Percentiles rank a stretch among this genome's conserved stretches.
Evolutionary conservation across 2,329 filamentous ascomycete genomes (phyloP).

Genomic region (Colletotrichum siamense): DNA sequence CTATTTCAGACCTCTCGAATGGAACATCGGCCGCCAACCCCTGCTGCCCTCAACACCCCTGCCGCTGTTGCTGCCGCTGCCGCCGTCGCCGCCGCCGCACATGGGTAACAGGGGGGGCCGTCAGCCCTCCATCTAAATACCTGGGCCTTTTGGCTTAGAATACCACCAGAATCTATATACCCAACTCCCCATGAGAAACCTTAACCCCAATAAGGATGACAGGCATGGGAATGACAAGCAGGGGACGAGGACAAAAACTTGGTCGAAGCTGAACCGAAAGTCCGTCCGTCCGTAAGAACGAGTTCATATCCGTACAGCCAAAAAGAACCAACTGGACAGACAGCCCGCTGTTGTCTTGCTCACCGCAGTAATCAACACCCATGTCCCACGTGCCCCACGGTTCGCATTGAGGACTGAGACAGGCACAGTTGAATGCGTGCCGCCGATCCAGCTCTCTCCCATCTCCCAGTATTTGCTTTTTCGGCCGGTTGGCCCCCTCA

Average conservation of each 20-base stretch:
- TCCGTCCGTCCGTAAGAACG: not conserved
- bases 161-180: not conserved
- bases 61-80: not conserved
- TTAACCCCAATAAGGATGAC: not conserved
- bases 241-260: not conserved
- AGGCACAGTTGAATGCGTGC: not conserved
- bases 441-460: not conserved
- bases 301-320: not conserved
- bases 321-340: not conserved
- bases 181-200: not conserved
- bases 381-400: not conserved
- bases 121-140: not conserved
- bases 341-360: not conserved
- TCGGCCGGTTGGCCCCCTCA: not conserved
- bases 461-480: slow-evolving; percentile 4
- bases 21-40: not conserved
- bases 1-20: slow-evolving; percentile 12
- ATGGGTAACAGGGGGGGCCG: not conserved
- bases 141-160: not conserved
- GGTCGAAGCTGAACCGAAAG: not conserved
- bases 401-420: slow-evolving; percentile 1
- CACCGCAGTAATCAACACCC: not conserved
- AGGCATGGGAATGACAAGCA: not conserved
- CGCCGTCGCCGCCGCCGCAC: not conserved
- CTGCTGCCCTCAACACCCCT: not conserved